Percentiles rank a stretch among this genome's conserved stretches.
Evolutionary conservation across 768 basidiomycete genomes (phyloP).

Genomic region (Suillus hirtellus): DNA sequence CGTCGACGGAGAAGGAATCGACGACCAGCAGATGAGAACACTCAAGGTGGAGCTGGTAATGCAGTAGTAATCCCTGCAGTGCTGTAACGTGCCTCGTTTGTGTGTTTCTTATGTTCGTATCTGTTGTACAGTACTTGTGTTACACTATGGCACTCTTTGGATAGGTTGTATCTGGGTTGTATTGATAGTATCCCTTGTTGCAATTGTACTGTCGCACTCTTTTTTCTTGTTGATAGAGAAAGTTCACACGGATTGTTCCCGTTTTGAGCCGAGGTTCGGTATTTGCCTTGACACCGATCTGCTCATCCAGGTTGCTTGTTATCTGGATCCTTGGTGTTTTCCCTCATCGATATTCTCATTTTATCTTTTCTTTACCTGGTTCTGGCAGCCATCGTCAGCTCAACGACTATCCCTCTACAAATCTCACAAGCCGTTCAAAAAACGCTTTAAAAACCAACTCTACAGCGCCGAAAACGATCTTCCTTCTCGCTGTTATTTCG

Average conservation of each 20-base stretch:
- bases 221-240: constrained; percentile 2
- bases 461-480: constrained; percentile 23
- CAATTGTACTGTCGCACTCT: no score
- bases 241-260: constrained; percentile 32
- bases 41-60: background rate
- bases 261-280: constrained; percentile 31
- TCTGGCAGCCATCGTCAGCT: constrained; percentile 25
- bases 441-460: constrained; percentile 21
- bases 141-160: background rate
- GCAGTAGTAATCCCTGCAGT: background rate
- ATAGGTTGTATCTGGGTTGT: background rate
- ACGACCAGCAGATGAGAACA: constrained; percentile 18
- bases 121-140: background rate
- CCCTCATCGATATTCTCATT: constrained; percentile 34
- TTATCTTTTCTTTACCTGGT: constrained; percentile 20
- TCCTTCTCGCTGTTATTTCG: constrained; percentile 21
- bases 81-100: background rate
- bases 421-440: constrained; percentile 8
- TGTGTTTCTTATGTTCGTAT: background rate
- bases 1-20: constrained; percentile 32
- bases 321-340: constrained; percentile 30
- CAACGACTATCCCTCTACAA: constrained; percentile 12
- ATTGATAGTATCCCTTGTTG: background rate
- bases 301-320: constrained; percentile 34
- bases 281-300: constrained; percentile 30